Conservation (phyloP, 2,329 filamentous ascomycete genomes). For the Penicillium crustosum region DNA sequence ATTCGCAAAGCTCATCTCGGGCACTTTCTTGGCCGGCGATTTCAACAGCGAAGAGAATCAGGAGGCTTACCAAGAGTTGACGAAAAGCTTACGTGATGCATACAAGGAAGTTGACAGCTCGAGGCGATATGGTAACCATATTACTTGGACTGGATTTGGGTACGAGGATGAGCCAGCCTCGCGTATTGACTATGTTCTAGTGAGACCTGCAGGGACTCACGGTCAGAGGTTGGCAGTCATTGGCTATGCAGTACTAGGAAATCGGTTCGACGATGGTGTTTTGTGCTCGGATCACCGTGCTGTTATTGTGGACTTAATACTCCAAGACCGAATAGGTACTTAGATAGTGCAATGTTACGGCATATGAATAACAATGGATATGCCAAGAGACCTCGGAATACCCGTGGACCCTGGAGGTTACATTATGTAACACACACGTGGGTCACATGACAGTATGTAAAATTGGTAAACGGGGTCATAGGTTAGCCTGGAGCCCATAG, state of each 20-base stretch:
- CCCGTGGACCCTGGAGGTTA: background rate
- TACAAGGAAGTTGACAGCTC: conserved; percentile 36
- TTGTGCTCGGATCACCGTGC: conserved; percentile 58
- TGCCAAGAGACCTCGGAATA: background rate
- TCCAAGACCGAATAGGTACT: background rate
- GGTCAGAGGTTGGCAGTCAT: conserved; percentile 43
- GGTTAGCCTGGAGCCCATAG: background rate
- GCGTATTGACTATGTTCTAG: conserved; percentile 56
- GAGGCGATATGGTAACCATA: conserved; percentile 51
- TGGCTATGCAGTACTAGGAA: conserved; percentile 54
- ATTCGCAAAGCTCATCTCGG: conserved; percentile 34
- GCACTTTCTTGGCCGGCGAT: conserved; percentile 56
- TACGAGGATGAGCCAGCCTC: conserved; percentile 38
- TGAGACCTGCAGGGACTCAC: conserved; percentile 33
- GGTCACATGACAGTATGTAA: conserved; percentile 7
- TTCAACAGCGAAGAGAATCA: conserved; percentile 55
- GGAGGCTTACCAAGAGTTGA: conserved; percentile 55
- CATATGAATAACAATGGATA: background rate
- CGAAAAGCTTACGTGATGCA: conserved; percentile 43
- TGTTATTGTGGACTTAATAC: conserved; percentile 45
- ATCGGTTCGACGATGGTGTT: conserved; percentile 56
- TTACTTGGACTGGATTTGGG: conserved; percentile 57
- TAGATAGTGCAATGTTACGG: background rate
- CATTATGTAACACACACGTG: conserved; percentile 3
- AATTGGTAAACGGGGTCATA: conserved; percentile 8